Percentiles rank a stretch among this genome's conserved stretches.
These are phyloP conservation scores for Porcisia hertigi DNA, from an alignment of 208 protist genomes.

Conservation along the genomic window DNA sequence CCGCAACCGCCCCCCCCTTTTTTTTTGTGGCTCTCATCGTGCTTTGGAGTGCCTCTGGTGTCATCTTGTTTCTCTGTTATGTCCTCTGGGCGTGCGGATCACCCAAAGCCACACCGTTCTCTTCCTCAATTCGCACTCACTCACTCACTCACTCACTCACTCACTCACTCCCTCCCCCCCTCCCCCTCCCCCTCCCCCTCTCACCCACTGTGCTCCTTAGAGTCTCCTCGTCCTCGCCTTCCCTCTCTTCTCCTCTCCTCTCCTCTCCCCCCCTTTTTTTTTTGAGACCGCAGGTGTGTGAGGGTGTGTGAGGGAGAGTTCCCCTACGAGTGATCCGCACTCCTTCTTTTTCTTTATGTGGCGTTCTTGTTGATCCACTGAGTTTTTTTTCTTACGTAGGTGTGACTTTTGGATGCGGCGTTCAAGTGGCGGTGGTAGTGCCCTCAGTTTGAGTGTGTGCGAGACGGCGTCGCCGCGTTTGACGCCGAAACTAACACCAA, in stretches of 20 bases:
- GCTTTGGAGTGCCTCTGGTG: neutral
- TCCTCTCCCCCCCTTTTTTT: neutral
- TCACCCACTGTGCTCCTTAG: no score
- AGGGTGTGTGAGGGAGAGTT: neutral
- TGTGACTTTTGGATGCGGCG: constrained; percentile 1
- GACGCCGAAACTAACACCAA: neutral
- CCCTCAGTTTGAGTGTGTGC: neutral
- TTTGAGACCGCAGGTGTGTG: no score
- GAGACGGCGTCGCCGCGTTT: constrained; percentile 4
- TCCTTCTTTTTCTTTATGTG: neutral
- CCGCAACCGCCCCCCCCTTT: neutral
- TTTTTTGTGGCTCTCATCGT: neutral
- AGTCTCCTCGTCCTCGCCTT: neutral
- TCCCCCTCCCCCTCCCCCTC: neutral
- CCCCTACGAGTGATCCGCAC: neutral
- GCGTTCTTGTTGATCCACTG: neutral
- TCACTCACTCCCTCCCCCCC: neutral
- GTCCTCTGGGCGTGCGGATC: neutral
- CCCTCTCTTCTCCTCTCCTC: neutral
- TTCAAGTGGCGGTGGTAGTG: neutral
- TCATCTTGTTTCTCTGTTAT: constrained; percentile 2
- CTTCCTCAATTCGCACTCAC: neutral
- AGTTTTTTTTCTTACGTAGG: neutral
- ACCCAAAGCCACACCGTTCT: neutral
- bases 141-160: neutral